phyloP scores from a whole-genome alignment of 345 rosid species.

The Salix udensis region DNA sequence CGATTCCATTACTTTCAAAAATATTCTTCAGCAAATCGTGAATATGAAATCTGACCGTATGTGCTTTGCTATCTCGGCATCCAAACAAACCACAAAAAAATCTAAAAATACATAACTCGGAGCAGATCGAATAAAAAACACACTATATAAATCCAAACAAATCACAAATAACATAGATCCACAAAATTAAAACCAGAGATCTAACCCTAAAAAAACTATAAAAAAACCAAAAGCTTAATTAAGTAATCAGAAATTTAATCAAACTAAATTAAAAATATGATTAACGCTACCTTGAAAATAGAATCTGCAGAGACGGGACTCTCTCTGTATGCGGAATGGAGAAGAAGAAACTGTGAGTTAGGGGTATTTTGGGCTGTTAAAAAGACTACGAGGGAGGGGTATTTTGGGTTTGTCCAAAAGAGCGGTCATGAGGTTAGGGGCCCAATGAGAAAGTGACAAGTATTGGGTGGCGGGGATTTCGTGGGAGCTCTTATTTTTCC shows the following conservation, averaged over 20 bases:
- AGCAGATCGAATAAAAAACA: conserved; percentile 22
- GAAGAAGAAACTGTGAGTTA: neutral
- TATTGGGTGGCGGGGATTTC: conserved; percentile 28
- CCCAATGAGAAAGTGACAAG: conserved; percentile 39
- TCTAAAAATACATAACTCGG: neutral
- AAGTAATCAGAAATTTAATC: too few species aligned
- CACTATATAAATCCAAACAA: neutral
- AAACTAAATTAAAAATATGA: neutral
- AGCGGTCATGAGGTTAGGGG: neutral
- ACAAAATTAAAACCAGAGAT: conserved; percentile 14
- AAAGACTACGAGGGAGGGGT: neutral
- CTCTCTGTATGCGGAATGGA: neutral
- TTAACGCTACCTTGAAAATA: neutral
- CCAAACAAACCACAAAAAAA: neutral
- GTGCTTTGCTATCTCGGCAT: neutral
- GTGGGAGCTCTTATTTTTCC: conserved; percentile 2
- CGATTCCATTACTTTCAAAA: neutral
- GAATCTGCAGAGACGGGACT: neutral
- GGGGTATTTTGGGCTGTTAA: neutral
- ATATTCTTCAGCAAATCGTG: neutral
- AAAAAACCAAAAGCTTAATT: neutral
- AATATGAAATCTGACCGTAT: neutral
- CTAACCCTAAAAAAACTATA: conserved; percentile 6
- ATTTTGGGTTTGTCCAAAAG: neutral
- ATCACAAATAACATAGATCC: neutral